Conservation (phyloP, 2,329 filamentous ascomycete genomes). For the Geosmithia flava region DNA sequence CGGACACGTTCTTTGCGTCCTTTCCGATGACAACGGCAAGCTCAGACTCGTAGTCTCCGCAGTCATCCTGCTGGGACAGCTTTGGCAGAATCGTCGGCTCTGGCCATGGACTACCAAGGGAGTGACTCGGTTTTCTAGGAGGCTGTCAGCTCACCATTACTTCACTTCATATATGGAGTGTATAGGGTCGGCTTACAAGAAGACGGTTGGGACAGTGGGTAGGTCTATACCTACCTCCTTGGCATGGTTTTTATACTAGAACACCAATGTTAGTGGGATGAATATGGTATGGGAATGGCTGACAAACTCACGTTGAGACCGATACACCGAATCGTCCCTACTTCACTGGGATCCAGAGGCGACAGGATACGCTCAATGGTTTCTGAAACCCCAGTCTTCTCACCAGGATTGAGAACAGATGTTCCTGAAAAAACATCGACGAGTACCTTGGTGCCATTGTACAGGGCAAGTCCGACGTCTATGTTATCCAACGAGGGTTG, state of each 20-base stretch:
- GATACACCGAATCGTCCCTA: constrained; percentile 46
- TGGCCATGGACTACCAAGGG: constrained; percentile 41
- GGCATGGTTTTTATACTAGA: constrained; percentile 21
- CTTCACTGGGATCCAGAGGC: constrained; percentile 17
- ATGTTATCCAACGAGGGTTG: constrained; percentile 37
- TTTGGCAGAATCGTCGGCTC: constrained; percentile 39
- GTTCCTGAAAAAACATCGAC: constrained; percentile 44
- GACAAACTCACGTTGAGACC: constrained; percentile 35
- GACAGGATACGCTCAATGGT: constrained; percentile 36
- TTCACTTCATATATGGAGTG: too few relatives aligned
- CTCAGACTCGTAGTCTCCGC: constrained; percentile 48
- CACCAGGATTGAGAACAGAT: constrained; percentile 43
- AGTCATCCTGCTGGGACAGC: constrained; percentile 31
- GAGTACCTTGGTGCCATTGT: constrained; percentile 40
- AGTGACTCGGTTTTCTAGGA: constrained; percentile 35
- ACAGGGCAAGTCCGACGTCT: constrained; percentile 45
- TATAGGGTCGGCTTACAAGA: constrained; percentile 32
- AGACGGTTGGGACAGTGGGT: constrained; percentile 42
- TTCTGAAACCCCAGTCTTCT: constrained; percentile 32
- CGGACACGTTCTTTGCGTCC: constrained; percentile 37
- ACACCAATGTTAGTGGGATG: not conserved
- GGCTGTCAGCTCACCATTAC: not conserved
- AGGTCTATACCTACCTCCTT: constrained; percentile 38
- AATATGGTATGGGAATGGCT: constrained; percentile 11
- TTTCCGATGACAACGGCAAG: constrained; percentile 43